A percentile compares a stretch with the other conserved stretches of the same genome.
These are phyloP conservation scores for Serendipita vermifera DNA, from an alignment of 768 basidiomycete genomes.

Conservation along the genomic window DNA sequence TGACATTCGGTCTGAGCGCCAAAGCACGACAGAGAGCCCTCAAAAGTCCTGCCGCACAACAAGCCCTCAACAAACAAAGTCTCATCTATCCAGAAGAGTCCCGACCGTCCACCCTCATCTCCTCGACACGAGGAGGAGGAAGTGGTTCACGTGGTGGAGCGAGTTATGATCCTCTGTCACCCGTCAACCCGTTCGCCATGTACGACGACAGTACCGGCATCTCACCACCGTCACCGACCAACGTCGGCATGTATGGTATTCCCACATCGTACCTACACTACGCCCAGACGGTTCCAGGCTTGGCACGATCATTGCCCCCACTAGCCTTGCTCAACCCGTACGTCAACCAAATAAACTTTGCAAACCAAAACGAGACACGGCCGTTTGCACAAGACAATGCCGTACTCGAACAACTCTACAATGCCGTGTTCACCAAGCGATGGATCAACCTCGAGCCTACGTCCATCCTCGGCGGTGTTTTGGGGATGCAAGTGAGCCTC, in stretches of 20 bases:
- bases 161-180: background rate
- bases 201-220: no score
- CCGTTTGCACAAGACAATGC: constrained; percentile 8
- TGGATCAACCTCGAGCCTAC: background rate
- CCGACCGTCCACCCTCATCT: background rate
- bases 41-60: constrained; percentile 3
- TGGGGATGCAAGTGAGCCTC: constrained; percentile 1
- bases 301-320: background rate
- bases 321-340: background rate
- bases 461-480: background rate
- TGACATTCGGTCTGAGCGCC: background rate
- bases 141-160: background rate
- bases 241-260: no score
- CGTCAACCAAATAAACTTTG: background rate
- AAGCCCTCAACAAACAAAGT: background rate
- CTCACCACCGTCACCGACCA: no score
- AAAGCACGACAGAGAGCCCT: background rate
- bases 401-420: constrained; percentile 2
- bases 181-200: no score
- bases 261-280: constrained; percentile 4
- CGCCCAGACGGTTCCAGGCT: background rate
- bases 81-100: constrained; percentile 1
- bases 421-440: background rate
- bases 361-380: background rate
- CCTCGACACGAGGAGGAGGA: background rate